Conservation (phyloP, 441 rosid genomes). For the Manihot esculenta region DNA sequence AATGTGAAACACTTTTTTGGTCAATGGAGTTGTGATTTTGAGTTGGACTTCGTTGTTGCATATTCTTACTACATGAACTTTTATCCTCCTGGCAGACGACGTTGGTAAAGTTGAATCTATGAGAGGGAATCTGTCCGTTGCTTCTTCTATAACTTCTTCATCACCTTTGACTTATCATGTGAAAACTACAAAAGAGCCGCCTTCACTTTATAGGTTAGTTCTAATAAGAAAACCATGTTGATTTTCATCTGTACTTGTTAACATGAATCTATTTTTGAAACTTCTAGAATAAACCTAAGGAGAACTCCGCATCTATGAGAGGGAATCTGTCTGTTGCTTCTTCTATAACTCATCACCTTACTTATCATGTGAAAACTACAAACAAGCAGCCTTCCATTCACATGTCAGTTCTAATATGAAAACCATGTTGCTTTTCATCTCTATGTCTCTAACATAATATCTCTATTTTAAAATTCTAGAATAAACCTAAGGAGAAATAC, state of each 20-base stretch:
- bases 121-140: constrained; percentile 30
- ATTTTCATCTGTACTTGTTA: too few relatives aligned
- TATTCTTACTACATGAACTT: constrained; percentile 25
- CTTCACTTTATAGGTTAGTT: constrained; percentile 38
- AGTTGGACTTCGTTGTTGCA: constrained; percentile 12
- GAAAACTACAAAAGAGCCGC: constrained; percentile 30
- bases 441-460: neutral
- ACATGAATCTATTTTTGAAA: too few relatives aligned
- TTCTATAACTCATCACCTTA: constrained; percentile 21
- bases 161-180: constrained; percentile 23
- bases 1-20: constrained; percentile 16
- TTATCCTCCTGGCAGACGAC: constrained; percentile 32
- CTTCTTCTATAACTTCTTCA: constrained; percentile 20
- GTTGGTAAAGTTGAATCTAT: constrained; percentile 28
- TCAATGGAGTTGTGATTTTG: constrained; percentile 21
- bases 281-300: too few relatives aligned
- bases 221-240: neutral
- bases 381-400: constrained; percentile 30
- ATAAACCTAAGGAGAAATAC: neutral
- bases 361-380: constrained; percentile 22
- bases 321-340: constrained; percentile 28
- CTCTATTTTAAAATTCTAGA: neutral
- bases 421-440: neutral
- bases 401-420: constrained; percentile 33
- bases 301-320: constrained; percentile 29